Base-by-base conservation (phyloP, 306 rosid genomes). In the Quercus engelmannii region DNA sequence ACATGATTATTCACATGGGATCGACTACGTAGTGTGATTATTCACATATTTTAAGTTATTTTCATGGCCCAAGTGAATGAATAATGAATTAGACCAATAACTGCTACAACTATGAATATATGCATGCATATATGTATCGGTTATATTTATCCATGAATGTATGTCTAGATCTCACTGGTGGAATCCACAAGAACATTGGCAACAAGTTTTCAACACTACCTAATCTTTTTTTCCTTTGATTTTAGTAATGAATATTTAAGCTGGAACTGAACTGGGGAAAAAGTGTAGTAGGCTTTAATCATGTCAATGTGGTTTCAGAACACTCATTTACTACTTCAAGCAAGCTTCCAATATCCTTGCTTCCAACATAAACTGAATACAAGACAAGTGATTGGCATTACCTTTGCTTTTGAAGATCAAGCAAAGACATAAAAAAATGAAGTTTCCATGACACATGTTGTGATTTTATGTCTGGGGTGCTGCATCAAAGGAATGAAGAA, bases 401-500 rank as follows among this genome's bases (percentile, higher is more conserved):
- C 61, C 65, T 19, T 49, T 13, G 52, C 69, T 75, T n/a, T 68
- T 55, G 54, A 56, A 74, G 59, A 67, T 73, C 78, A 62, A 4
- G 55, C 68, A 43, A 61, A 78, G 70, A 28, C 21, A 58, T 61
- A 69, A 76, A 84, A 84, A 71, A 41, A 52, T 55, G 62, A 46
- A 33, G 51, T 14, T 25, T 31, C n/a, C 68, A 11, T 28, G 52
- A 57, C 69, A 38, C 49, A 67, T 26, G 21, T 20, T 13, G 43
- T 41, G 17, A 78, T 54, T 21, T 82, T 64, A 86, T 14, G 77
- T 77, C n/a, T 46, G 55, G 11, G 87, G 82, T 55, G 87, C 73
- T 17, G 75, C 84, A 75, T 84, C 89, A 73, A 86, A 86, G 58
- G 92, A 89, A 80, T 86, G 87, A 84, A 89, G 86, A 85, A 82